Conservation (phyloP, 371 early-diverging fungal genomes). For the Racocetra persica region DNA sequence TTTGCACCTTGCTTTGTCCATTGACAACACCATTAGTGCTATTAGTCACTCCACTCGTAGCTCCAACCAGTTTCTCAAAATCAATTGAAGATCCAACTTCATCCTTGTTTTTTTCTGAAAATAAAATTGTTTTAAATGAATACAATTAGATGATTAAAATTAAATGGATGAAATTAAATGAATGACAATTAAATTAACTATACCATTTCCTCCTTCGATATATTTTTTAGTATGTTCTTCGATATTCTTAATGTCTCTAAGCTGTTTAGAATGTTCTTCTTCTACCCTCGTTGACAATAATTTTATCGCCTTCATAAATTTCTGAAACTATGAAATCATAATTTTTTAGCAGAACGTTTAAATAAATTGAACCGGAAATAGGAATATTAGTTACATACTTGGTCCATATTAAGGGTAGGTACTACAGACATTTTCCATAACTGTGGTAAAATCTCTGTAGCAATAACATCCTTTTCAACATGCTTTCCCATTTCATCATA, state of each 20-base stretch:
- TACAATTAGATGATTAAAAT: background rate
- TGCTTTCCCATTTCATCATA: conserved; percentile 80
- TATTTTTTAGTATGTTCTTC: conserved; percentile 13
- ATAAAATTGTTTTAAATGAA: background rate
- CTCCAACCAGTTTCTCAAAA: conserved; percentile 35
- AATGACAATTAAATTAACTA: background rate
- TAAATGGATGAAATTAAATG: background rate
- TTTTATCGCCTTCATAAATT: conserved; percentile 27
- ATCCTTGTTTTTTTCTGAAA: conserved; percentile 11
- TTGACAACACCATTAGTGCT: background rate
- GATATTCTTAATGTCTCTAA: conserved; percentile 20
- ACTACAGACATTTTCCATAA: conserved; percentile 83
- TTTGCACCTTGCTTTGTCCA: background rate
- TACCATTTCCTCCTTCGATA: conserved; percentile 32
- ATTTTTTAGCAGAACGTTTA: background rate
- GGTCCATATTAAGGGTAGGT: conserved; percentile 69
- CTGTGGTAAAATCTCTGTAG: conserved; percentile 79
- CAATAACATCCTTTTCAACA: conserved; percentile 78
- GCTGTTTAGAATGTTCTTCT: conserved; percentile 18
- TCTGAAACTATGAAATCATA: conserved; percentile 18
- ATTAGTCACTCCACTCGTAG: background rate
- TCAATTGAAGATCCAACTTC: conserved; percentile 3
- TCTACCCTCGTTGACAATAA: conserved; percentile 23
- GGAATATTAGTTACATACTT: conserved; percentile 55
- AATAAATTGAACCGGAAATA: background rate